Base-by-base conservation (phyloP, 352 stramenopile genomes). In the Hyaloperonospora arabidopsidis region DNA sequence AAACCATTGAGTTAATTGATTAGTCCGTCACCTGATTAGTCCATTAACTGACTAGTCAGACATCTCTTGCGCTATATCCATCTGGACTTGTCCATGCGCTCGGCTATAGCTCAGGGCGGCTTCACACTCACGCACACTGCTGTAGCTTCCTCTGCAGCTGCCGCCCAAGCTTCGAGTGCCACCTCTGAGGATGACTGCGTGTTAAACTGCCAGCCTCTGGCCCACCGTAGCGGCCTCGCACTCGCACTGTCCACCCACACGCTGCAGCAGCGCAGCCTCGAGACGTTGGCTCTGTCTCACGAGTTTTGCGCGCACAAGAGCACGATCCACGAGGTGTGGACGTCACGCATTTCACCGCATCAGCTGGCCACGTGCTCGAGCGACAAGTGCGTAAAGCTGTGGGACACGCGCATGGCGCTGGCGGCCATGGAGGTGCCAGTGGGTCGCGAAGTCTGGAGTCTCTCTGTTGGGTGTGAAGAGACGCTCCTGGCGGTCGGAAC, bases 151-250 rank as follows among this genome's bases (percentile, higher is more conserved):
- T 32, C 8, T 32, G n/a, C n/a, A n/a, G n/a, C n/a, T n/a, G 25
- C 25, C 25, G 25, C 25, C 25, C 25, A n/a, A n/a, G n/a, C 25
- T 45, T 62, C 72, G 10, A 67, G 57, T 8, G 76, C 82, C 2
- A 74, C 85, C 32, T 89, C 87, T n/a, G 81, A 93, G 62, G 91
- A 90, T 52, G 79, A 90, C 65, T 93, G 90, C 63, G 65, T 93
- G 21, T 51, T 93, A 19, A 79, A 92, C 57, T 86, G 72, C 53
- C 76, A 93, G 49, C 74, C 79, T 1, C 87, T 67, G 7, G 80
- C 79, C 14, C 68, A 84, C 36, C 60, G 68, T 17, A 75, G 72
- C 32, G 73, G 72, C 8, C 54, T 92, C 35, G 77, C 74, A 8
- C 61, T 89, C 23, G 81, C 79, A 36, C 72, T 93, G 28, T 88